phyloP scores from a whole-genome alignment of 164 flowering plant genomes.

The Echeveria elegans region DNA sequence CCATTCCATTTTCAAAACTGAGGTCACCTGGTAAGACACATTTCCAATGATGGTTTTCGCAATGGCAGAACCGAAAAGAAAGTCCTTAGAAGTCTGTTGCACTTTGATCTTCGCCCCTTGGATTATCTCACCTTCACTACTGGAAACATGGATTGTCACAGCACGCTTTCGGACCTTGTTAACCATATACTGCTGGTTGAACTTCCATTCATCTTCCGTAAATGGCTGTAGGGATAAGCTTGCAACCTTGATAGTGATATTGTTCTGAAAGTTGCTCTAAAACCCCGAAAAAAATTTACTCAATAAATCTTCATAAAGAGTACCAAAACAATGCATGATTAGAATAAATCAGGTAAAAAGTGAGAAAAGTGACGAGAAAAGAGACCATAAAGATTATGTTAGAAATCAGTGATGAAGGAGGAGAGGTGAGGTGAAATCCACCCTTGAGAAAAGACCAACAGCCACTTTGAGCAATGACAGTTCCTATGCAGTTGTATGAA shows the following conservation, averaged over 20 bases:
- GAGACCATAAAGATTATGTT: constrained; percentile 42
- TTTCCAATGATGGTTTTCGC: constrained; percentile 23
- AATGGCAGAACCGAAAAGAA: constrained; percentile 48
- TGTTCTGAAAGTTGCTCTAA: constrained; percentile 33
- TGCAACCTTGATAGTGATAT: constrained; percentile 30
- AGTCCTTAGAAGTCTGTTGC: too few relatives aligned
- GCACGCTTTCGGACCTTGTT: constrained; percentile 59
- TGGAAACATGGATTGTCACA: constrained; percentile 59
- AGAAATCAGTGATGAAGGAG: constrained; percentile 29
- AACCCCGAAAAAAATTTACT: not conserved
- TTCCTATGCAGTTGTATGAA: constrained; percentile 41
- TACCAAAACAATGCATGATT: too few relatives aligned
- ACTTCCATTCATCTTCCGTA: constrained; percentile 64
- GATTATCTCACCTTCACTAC: constrained; percentile 37
- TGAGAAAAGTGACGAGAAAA: too few relatives aligned
- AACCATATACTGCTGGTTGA: constrained; percentile 50
- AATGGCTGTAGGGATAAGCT: constrained; percentile 84
- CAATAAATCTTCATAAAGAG: not conserved
- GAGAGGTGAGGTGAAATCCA: constrained; percentile 51
- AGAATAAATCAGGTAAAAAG: too few relatives aligned
- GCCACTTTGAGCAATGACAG: constrained; percentile 43
- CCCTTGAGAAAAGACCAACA: constrained; percentile 29
- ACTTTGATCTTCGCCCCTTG: constrained; percentile 45
- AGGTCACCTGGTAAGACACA: constrained; percentile 25
- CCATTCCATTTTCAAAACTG: not conserved